Evolutionary conservation across 345 rosid species (phyloP).

Genomic region (Xanthoceras sorbifolium): DNA sequence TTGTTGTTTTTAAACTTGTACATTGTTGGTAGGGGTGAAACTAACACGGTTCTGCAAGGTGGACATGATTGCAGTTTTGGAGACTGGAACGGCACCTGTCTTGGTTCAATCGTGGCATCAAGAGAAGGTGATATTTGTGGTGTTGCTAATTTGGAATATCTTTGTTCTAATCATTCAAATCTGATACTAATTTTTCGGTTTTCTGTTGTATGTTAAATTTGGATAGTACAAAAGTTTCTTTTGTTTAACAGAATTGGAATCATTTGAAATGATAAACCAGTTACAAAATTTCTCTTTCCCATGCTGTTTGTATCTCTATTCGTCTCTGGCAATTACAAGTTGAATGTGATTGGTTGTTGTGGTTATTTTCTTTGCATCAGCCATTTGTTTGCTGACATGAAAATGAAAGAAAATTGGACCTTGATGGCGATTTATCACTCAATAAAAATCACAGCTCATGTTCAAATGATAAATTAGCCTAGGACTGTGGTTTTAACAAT

Average conservation of each 20-base stretch:
- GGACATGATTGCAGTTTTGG: not conserved
- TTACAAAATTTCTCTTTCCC: not conserved
- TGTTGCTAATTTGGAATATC: not conserved
- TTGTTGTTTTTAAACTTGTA: not conserved
- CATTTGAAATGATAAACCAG: not conserved
- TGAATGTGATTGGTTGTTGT: not conserved
- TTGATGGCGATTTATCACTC: no score
- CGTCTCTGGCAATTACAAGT: not conserved
- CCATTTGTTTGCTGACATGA: not conserved
- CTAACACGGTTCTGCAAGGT: not conserved
- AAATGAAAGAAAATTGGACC: not conserved
- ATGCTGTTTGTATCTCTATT: not conserved
- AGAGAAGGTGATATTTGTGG: not conserved
- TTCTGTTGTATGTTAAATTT: not conserved
- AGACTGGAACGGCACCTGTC: not conserved
- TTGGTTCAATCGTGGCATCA: not conserved
- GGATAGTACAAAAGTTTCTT: not conserved
- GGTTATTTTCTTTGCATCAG: not conserved
- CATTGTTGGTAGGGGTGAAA: not conserved
- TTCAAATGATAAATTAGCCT: not conserved
- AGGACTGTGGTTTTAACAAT: no score
- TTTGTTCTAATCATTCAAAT: not conserved
- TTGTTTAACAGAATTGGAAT: not conserved
- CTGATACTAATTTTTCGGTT: not conserved
- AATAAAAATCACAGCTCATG: not conserved